These are phyloP conservation scores for Isatis tinctoria DNA, from an alignment of 345 rosid species.

Conservation along the genomic window DNA sequence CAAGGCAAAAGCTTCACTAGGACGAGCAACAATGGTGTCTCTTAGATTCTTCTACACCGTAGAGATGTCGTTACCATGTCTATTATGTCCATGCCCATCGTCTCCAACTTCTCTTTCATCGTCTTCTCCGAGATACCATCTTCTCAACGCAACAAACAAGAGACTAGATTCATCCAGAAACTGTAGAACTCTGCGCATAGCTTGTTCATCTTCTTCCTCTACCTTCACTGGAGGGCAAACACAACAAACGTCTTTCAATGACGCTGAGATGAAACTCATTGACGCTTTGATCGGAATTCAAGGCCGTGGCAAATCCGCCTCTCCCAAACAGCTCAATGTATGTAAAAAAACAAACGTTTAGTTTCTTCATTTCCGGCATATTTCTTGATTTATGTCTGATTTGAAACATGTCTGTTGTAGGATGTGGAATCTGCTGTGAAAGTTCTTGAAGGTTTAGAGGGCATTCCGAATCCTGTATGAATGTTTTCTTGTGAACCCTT, in stretches of 20 bases:
- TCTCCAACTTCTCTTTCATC: constrained; percentile 13
- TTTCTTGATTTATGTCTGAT: background rate
- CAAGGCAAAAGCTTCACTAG: background rate
- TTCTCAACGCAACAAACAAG: background rate
- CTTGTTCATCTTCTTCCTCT: constrained; percentile 33
- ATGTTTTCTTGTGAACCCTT: background rate
- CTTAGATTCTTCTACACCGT: constrained; percentile 14
- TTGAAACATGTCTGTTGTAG: constrained; percentile 32
- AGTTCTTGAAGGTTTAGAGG: constrained; percentile 64
- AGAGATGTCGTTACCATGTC: constrained; percentile 25
- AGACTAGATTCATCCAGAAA: background rate
- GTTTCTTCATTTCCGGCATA: background rate
- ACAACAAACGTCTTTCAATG: constrained; percentile 43
- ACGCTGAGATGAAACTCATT: constrained; percentile 64
- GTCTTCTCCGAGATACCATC: constrained; percentile 13
- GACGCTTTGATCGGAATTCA: constrained; percentile 90
- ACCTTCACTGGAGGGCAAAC: constrained; percentile 27
- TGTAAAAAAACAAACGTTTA: background rate
- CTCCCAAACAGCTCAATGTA: constrained; percentile 75
- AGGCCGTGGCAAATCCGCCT: constrained; percentile 86
- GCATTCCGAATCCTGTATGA: constrained; percentile 70
- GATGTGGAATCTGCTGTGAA: constrained; percentile 72
- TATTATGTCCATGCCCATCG: constrained; percentile 24
- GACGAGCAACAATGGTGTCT: constrained; percentile 18
- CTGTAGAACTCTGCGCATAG: constrained; percentile 1